Percentiles rank a stretch among this genome's conserved stretches.
Evolutionary conservation across 345 rosid species (phyloP).

Genomic region (Syzygium aromaticum): DNA sequence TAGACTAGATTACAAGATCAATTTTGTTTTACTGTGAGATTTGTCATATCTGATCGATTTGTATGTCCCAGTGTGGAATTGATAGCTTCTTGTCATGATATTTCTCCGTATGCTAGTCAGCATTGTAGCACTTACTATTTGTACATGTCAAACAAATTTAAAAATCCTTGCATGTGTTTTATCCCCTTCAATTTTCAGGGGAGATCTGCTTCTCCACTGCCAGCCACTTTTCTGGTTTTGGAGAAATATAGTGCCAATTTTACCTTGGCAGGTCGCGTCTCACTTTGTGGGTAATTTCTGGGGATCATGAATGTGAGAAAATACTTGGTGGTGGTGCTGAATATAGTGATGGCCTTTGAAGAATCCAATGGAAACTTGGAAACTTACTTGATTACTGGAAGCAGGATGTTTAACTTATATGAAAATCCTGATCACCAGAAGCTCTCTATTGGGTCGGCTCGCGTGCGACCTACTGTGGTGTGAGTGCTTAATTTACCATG

Average conservation of each 20-base stretch:
- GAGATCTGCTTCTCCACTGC: neutral
- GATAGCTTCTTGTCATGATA: neutral
- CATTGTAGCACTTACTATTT: neutral
- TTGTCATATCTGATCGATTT: neutral
- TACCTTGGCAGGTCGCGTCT: neutral
- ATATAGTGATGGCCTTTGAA: neutral
- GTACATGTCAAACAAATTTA: neutral
- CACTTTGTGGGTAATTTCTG: neutral
- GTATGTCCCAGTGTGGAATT: neutral
- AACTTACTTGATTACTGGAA: neutral
- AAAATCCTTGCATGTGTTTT: neutral
- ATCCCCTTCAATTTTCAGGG: neutral
- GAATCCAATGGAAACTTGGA: neutral
- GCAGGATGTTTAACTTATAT: neutral
- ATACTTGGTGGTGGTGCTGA: neutral
- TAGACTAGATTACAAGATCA: conserved; percentile 27
- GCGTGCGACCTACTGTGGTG: neutral
- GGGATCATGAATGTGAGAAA: neutral
- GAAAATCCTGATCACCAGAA: neutral
- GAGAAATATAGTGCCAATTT: neutral
- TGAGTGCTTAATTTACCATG: too few species aligned
- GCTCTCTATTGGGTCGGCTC: neutral
- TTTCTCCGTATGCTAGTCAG: neutral
- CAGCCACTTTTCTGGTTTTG: neutral
- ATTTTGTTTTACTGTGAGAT: neutral